Evolutionary conservation across 345 rosid genomes (phyloP).

Genomic region (Eucalyptus regnans): DNA sequence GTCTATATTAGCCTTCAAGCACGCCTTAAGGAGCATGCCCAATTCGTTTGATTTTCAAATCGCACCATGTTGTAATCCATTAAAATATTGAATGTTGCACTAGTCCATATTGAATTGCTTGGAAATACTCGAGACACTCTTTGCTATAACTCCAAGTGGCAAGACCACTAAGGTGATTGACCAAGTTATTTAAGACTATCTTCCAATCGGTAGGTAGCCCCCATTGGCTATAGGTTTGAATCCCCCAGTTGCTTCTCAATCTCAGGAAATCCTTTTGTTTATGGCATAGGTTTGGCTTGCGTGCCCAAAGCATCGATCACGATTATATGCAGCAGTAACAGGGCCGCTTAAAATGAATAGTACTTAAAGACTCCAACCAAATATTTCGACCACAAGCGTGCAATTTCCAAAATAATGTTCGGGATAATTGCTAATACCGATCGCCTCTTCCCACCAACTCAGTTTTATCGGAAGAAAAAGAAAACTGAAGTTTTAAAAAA

Average conservation of each 20-base stretch:
- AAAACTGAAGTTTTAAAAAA: too few relatives aligned
- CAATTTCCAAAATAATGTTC: not conserved
- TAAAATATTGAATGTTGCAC: too few relatives aligned
- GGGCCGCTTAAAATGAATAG: not conserved
- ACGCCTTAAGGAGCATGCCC: not conserved
- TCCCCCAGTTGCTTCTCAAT: not conserved
- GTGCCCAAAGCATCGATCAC: not conserved
- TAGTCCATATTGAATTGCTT: too few relatives aligned
- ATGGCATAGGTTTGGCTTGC: not conserved
- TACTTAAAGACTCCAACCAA: too few relatives aligned
- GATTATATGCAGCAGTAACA: not conserved
- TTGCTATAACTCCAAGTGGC: not conserved
- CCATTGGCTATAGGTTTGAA: not conserved
- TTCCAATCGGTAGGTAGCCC: not conserved
- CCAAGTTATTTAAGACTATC: not conserved
- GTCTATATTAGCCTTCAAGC: not conserved
- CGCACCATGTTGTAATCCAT: too few relatives aligned
- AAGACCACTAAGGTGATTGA: not conserved
- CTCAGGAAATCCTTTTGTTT: not conserved
- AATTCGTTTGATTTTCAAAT: too few relatives aligned
- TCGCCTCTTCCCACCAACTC: too few relatives aligned
- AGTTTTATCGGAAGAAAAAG: too few relatives aligned
- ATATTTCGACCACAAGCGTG: not conserved
- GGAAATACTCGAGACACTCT: too few relatives aligned
- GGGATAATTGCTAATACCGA: too few relatives aligned